Evolutionary conservation across 495 filamentous ascomycete genomes (phyloP), one percentile per base, ranked within the genome.

Genomic region (Beverwykella pulmonaria): DNA sequence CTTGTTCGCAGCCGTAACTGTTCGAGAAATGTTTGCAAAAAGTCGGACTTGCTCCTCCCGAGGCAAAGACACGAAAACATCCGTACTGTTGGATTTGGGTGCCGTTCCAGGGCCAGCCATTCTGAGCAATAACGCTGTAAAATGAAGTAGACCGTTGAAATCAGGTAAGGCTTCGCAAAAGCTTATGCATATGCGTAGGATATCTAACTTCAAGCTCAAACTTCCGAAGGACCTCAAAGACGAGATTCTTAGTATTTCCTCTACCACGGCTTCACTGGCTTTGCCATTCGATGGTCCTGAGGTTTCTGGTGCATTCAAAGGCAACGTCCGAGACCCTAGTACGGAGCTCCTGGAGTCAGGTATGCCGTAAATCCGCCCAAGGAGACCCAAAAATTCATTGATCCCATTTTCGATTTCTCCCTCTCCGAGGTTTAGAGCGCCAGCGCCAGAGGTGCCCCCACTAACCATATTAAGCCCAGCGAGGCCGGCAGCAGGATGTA

Each of bases 141-240:
- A 96, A 47, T 85, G 86, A 34, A 98, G 77, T 20, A 97, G 91
- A 9, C 92, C 94, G 52, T 88, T 82, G 75, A 97, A 94, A 70
- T 97, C 92, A 1, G 94, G 93, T 32, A 97, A 81, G 14, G 94
- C 94, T 79, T 98, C 94, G 58, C 90, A 94, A 63, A 96, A 87
- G 74, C 91, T 91, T 57, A 95, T 92, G 70, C 92, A 95, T 23
- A 86, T 84, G 60, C 89, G 85, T 4, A 97, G 81, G 50, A 98
- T 85, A 73, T 96, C 89, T 47, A 92, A 82, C 76, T 97, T 97
- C 69, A 96, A 73, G 54, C 83, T 84, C 25, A 77, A 80, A 67
- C 86, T 86, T 34, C 90, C 90, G 73, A 88, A 90, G 14, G 80
- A 78, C 19, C 86, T 80, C 53, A 82, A 70, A 2, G 78, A 76